phyloP scores from a whole-genome alignment of 441 rosid species.

The Euphorbia schlechtendalii region DNA sequence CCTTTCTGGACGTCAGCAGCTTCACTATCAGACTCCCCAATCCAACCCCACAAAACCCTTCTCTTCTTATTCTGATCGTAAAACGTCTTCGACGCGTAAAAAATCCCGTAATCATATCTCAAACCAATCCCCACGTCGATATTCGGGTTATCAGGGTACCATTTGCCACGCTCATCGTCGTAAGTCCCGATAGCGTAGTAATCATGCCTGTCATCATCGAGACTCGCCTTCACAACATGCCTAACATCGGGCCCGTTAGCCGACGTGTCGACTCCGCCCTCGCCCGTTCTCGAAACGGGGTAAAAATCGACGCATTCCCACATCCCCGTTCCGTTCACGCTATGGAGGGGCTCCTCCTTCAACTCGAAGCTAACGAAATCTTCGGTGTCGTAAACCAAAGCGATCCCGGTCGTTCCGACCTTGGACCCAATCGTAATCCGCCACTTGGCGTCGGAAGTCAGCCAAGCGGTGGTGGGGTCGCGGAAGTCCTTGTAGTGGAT shows the following conservation, averaged over 20 bases:
- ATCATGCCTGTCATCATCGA: constrained; percentile 73
- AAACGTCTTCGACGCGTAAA: constrained; percentile 90
- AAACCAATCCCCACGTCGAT: constrained; percentile 81
- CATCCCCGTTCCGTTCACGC: constrained; percentile 72
- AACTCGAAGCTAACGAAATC: constrained; percentile 42
- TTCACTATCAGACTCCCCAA: constrained; percentile 77
- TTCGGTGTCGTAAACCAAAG: constrained; percentile 54
- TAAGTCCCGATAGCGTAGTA: constrained; percentile 87
- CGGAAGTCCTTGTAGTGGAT: constrained; percentile 47
- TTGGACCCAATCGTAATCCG: constrained; percentile 51
- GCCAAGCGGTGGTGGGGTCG: constrained; percentile 80
- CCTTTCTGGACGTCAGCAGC: constrained; percentile 74
- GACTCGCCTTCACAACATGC: constrained; percentile 75
- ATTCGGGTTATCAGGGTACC: constrained; percentile 63
- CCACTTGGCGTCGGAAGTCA: constrained; percentile 60
- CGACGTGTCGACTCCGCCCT: constrained; percentile 69
- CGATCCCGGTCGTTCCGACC: constrained; percentile 40
- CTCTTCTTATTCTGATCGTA: constrained; percentile 60
- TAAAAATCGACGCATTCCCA: constrained; percentile 87
- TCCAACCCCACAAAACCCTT: constrained; percentile 91
- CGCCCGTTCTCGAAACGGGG: constrained; percentile 44
- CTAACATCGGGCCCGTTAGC: constrained; percentile 52
- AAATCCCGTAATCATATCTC: constrained; percentile 80
- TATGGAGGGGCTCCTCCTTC: constrained; percentile 35
- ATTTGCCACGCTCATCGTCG: constrained; percentile 39